These are phyloP conservation scores for Vitis rupestris DNA, from an alignment of 164 flowering plant genomes.

Conservation along the genomic window DNA sequence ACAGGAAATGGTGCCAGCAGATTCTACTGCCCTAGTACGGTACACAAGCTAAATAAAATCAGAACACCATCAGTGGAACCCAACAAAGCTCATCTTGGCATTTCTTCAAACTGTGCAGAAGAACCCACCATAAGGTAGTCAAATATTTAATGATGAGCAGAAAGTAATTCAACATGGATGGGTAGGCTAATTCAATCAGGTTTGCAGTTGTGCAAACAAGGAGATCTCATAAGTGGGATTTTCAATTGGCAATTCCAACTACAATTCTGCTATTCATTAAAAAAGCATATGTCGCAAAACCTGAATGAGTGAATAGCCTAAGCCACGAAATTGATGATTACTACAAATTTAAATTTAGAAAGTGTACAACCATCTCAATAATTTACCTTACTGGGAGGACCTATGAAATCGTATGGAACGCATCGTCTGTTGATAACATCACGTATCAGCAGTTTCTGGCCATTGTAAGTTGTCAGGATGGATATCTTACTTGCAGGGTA, in stretches of 20 bases:
- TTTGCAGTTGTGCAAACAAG: too few relatives aligned
- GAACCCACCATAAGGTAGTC: background rate
- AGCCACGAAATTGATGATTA: background rate
- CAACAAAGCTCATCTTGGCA: background rate
- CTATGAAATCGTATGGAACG: slow-evolving; percentile 70
- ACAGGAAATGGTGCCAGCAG: background rate
- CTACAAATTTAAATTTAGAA: background rate
- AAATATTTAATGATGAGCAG: too few relatives aligned
- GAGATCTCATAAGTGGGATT: too few relatives aligned
- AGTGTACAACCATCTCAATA: background rate
- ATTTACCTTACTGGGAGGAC: slow-evolving; percentile 84
- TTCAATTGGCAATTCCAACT: too few relatives aligned
- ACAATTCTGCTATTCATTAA: too few relatives aligned
- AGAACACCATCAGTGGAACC: background rate
- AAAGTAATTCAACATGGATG: too few relatives aligned
- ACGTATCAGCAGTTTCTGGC: slow-evolving; percentile 95
- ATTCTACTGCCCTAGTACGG: background rate
- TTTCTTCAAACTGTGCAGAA: background rate
- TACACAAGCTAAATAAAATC: background rate
- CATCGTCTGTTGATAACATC: slow-evolving; percentile 89
- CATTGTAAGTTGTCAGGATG: slow-evolving; percentile 95
- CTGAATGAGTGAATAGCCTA: background rate
- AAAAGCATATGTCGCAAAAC: too few relatives aligned
- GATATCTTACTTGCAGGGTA: slow-evolving; percentile 95
- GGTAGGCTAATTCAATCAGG: too few relatives aligned